Evolutionary conservation across 495 filamentous ascomycete genomes (phyloP).

Genomic region (Talaromyces trachyspermus): DNA sequence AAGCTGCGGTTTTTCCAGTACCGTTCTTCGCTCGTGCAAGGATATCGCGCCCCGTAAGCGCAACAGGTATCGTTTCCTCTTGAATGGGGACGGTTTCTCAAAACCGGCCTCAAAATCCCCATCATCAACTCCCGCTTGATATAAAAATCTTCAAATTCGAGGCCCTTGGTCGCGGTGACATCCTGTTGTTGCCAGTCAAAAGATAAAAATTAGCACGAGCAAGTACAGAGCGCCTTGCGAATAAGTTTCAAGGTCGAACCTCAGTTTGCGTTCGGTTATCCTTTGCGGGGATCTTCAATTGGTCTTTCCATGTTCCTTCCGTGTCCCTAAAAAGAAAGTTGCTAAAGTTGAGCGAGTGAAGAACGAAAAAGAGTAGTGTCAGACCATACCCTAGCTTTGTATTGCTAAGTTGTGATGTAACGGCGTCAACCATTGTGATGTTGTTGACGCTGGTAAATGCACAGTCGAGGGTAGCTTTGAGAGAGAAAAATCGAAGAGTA

Average conservation of each 20-base stretch:
- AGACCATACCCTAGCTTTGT: slow-evolving; percentile 59
- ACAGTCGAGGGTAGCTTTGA: background rate
- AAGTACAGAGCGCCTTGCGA: slow-evolving; percentile 10
- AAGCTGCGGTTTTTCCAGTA: slow-evolving; percentile 96
- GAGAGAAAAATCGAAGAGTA: background rate
- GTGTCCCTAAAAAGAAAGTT: slow-evolving; percentile 41
- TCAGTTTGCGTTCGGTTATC: slow-evolving; percentile 91
- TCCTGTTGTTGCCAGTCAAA: slow-evolving; percentile 52
- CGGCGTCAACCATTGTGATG: slow-evolving; percentile 47
- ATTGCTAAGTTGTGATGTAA: slow-evolving; percentile 63
- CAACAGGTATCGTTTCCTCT: slow-evolving; percentile 97
- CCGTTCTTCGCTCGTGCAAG: slow-evolving; percentile 96
- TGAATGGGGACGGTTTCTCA: slow-evolving; percentile 97
- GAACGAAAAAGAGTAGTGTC: background rate
- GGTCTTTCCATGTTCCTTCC: slow-evolving; percentile 70
- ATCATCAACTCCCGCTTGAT: slow-evolving; percentile 92
- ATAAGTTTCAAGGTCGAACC: slow-evolving; percentile 42
- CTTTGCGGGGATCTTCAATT: slow-evolving; percentile 68
- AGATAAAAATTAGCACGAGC: slow-evolving; percentile 17
- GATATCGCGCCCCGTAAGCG: slow-evolving; percentile 89
- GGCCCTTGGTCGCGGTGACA: slow-evolving; percentile 92
- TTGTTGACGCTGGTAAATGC: slow-evolving; percentile 3
- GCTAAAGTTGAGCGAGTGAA: slow-evolving; percentile 14
- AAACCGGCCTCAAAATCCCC: slow-evolving; percentile 99
- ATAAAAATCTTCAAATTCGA: slow-evolving; percentile 95